phyloP scores from a whole-genome alignment of 306 rosid genomes.

The Alnus rubra region DNA sequence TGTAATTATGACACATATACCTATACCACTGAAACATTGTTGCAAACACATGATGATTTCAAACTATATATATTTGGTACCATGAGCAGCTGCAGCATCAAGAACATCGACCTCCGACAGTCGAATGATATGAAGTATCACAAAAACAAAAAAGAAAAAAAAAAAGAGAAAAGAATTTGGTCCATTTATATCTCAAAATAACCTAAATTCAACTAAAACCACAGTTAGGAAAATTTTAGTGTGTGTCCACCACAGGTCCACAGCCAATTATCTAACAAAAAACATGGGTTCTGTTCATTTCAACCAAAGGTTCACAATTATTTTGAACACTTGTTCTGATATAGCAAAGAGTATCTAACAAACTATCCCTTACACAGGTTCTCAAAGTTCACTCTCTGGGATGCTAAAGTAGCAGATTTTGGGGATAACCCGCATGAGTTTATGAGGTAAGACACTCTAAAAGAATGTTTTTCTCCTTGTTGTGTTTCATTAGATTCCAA shows the following conservation, averaged over 20 bases:
- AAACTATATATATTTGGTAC: not conserved
- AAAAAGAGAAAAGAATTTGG: too few species aligned
- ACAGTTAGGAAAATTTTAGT: not conserved
- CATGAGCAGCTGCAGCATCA: not conserved
- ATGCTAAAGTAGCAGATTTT: too few species aligned
- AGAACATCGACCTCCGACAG: not conserved
- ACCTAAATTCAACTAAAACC: too few species aligned
- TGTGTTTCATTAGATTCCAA: too few species aligned
- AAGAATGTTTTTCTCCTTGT: too few species aligned
- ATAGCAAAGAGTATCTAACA: not conserved
- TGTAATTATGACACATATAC: not conserved
- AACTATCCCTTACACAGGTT: not conserved
- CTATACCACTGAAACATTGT: not conserved
- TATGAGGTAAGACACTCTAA: too few species aligned
- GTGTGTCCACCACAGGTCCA: not conserved
- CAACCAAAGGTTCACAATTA: not conserved
- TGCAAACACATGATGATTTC: not conserved
- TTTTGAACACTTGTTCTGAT: not conserved
- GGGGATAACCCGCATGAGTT: too few species aligned
- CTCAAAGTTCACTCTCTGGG: too few species aligned
- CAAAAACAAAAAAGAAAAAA: not conserved
- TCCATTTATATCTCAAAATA: too few species aligned
- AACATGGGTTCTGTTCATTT: not conserved
- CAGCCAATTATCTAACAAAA: not conserved
- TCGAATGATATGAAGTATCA: not conserved